Evolutionary conservation across 495 filamentous ascomycete species (phyloP).

Genomic region (Xylaria telfairii): DNA sequence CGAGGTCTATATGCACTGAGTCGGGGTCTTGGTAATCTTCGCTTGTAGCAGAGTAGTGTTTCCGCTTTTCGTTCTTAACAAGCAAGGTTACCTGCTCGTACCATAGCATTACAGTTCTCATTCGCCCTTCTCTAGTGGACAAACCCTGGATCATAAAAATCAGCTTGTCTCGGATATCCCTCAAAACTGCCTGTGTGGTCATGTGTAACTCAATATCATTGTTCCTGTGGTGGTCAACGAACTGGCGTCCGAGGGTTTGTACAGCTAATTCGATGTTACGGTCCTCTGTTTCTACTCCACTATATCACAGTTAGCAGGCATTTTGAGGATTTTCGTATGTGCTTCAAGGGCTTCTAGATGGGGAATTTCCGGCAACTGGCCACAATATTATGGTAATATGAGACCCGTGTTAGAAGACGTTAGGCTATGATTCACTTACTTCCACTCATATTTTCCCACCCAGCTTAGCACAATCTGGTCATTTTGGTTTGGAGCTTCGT

Average conservation of each 20-base stretch:
- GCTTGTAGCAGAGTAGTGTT: not conserved
- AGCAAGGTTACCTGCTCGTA: not conserved
- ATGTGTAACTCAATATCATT: not conserved
- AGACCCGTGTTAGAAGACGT: not conserved
- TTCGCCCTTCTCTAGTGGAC: not conserved
- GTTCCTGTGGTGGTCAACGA: constrained; percentile 10
- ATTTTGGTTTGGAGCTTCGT: not conserved
- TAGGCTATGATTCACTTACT: not conserved
- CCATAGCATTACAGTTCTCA: not conserved
- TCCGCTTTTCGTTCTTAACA: not conserved
- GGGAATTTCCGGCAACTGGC: not conserved
- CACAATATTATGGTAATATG: not conserved
- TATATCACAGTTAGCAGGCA: not conserved
- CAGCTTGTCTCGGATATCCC: not conserved
- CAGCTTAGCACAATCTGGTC: not conserved
- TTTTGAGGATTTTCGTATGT: not conserved
- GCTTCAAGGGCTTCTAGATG: not conserved
- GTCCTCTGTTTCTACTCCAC: not conserved
- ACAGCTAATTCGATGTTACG: not conserved
- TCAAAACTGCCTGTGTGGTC: not conserved
- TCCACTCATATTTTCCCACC: not conserved
- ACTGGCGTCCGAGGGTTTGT: not conserved
- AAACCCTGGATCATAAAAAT: not conserved
- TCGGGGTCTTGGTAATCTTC: not conserved
- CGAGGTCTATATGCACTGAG: not conserved